Evolutionary conservation across 306 rosid species (phyloP).

Genomic region (Cicer bijugum): DNA sequence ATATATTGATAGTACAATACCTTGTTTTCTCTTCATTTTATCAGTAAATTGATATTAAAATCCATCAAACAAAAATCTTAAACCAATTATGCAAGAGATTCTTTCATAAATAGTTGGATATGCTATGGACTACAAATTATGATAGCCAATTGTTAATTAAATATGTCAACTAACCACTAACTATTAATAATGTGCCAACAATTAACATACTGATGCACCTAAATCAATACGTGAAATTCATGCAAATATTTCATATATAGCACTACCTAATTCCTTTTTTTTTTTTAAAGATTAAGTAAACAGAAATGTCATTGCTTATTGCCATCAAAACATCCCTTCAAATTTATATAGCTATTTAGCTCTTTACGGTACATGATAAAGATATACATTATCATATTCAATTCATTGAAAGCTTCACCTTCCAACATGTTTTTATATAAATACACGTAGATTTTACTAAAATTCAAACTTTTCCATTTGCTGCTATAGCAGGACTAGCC

Average conservation of each 20-base stretch:
- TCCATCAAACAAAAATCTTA: not conserved
- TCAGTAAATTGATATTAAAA: no score
- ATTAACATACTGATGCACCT: not conserved
- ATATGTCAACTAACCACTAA: not conserved
- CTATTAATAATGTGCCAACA: not conserved
- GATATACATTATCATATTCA: slow-evolving; percentile 49
- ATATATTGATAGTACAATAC: no score
- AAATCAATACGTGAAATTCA: not conserved
- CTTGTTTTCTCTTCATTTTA: no score
- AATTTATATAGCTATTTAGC: slow-evolving; percentile 44
- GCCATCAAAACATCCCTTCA: slow-evolving; percentile 31
- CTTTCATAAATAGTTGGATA: not conserved
- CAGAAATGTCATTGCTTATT: slow-evolving; percentile 39
- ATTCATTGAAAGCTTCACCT: slow-evolving; percentile 29
- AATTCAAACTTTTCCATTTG: slow-evolving; percentile 54
- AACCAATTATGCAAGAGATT: not conserved
- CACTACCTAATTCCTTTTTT: not conserved
- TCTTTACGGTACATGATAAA: slow-evolving; percentile 47
- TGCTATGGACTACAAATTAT: not conserved
- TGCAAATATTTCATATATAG: not conserved
- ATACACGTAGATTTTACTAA: slow-evolving; percentile 12
- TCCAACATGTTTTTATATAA: slow-evolving; percentile 5
- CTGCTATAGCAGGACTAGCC: slow-evolving; percentile 64
- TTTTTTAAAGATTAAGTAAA: not conserved
- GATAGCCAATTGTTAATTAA: not conserved